Evolutionary conservation across 495 filamentous ascomycete species (phyloP).

Genomic region (Bathelium albidoporum): DNA sequence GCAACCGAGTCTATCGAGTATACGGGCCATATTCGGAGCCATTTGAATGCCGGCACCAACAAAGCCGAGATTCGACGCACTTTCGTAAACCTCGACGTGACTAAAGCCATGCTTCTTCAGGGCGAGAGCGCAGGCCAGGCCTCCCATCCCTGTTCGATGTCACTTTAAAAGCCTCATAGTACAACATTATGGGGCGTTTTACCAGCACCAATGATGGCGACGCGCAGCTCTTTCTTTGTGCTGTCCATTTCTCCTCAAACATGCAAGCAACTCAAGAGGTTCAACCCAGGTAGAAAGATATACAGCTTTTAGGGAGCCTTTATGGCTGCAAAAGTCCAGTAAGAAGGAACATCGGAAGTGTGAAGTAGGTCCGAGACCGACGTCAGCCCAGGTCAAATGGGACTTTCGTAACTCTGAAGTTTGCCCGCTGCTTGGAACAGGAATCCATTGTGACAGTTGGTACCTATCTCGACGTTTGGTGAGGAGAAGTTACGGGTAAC

Average conservation of each 20-base stretch:
- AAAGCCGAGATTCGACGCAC: slow-evolving; percentile 63
- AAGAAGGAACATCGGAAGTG: background rate
- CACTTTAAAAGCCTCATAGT: slow-evolving; percentile 3
- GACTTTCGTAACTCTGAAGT: background rate
- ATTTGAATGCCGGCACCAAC: slow-evolving; percentile 77
- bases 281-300: background rate
- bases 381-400: background rate
- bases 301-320: background rate
- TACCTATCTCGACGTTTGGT: background rate
- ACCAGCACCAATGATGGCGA: slow-evolving; percentile 29
- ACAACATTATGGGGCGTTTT: slow-evolving; percentile 2
- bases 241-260: background rate
- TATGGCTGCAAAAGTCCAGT: background rate
- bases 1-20: slow-evolving; percentile 58
- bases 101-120: slow-evolving; percentile 65
- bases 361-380: background rate
- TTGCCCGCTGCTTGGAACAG: background rate
- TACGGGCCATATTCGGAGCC: slow-evolving; percentile 68
- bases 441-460: background rate
- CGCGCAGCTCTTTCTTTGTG: slow-evolving; percentile 13
- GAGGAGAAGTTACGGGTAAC: background rate
- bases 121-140: slow-evolving; percentile 59
- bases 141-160: slow-evolving; percentile 56
- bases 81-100: slow-evolving; percentile 62
- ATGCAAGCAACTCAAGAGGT: background rate